phyloP scores from a whole-genome alignment of 1,284 basidiomycete genomes.

The Athelia sp. region DNA sequence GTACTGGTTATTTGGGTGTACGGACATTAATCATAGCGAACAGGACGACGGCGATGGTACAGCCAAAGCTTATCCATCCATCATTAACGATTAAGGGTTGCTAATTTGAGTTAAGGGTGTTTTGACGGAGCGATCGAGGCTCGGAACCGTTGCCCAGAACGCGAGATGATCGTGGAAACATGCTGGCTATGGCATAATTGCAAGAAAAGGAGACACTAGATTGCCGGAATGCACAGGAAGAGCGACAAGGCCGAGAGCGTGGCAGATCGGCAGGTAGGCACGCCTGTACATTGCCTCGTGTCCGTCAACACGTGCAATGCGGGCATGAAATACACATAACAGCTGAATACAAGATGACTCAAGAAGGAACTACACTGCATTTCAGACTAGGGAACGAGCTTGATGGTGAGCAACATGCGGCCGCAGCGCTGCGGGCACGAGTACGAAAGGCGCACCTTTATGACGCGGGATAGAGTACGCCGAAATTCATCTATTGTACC shows the following conservation, averaged over 20 bases:
- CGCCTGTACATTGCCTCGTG: neutral
- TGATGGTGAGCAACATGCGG: neutral
- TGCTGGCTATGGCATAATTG: neutral
- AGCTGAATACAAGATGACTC: neutral
- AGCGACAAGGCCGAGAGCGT: neutral
- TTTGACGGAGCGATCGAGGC: neutral
- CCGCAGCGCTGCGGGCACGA: no score
- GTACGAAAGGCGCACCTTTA: neutral
- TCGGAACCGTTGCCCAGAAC: no score
- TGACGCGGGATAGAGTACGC: neutral
- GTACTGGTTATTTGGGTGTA: neutral
- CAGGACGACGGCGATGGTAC: neutral
- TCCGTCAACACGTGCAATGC: neutral
- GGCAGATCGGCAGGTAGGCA: neutral
- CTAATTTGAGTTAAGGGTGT: neutral
- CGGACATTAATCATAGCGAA: neutral
- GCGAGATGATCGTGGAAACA: neutral
- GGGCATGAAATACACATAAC: neutral
- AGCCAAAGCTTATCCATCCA: neutral
- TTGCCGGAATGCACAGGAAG: neutral
- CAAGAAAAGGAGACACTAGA: neutral
- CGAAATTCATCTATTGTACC: neutral
- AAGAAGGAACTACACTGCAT: neutral
- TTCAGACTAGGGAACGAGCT: neutral
- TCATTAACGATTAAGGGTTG: neutral